phyloP scores from a whole-genome alignment of 352 stramenopile species.

The Pythium vanterpoolii region DNA sequence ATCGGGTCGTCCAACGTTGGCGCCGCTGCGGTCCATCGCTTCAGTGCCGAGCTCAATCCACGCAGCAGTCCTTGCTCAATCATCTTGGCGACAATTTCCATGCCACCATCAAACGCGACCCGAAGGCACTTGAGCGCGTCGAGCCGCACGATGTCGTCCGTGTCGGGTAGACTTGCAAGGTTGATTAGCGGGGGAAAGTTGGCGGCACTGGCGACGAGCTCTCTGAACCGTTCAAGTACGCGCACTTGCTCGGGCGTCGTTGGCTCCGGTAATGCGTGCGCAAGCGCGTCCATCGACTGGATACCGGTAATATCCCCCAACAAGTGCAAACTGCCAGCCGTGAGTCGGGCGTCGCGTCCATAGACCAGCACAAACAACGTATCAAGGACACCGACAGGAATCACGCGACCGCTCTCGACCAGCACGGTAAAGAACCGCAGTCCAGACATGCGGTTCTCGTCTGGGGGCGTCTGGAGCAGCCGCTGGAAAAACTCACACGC shows the following conservation, averaged over 20 bases:
- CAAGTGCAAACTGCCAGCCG: conserved; percentile 50
- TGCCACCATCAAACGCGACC: conserved; percentile 50
- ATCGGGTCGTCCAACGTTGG: conserved; percentile 20
- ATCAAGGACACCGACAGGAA: conserved; percentile 60
- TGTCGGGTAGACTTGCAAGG: conserved; percentile 42
- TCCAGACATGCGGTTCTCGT: conserved; percentile 69
- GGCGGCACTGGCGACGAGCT: conserved; percentile 50
- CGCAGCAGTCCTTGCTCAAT: conserved; percentile 71
- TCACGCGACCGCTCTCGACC: conserved; percentile 47
- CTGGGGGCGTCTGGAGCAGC: conserved; percentile 67
- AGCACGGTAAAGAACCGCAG: conserved; percentile 68
- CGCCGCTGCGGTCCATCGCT: conserved; percentile 41
- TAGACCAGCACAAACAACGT: conserved; percentile 72
- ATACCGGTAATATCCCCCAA: conserved; percentile 54
- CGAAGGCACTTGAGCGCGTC: conserved; percentile 74
- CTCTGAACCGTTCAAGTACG: conserved; percentile 54
- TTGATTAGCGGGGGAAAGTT: conserved; percentile 68
- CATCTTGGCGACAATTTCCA: conserved; percentile 54
- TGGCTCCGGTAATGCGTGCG: conserved; percentile 40
- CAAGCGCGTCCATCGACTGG: conserved; percentile 41
- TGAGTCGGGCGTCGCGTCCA: conserved; percentile 46
- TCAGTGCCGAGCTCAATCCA: conserved; percentile 57
- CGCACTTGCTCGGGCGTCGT: conserved; percentile 37
- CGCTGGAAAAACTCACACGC: conserved; percentile 76
- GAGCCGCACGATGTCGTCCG: conserved; percentile 37